These are phyloP conservation scores for Sclerotinia minor DNA, from an alignment of 2,329 filamentous ascomycete species.

Conservation along the genomic window DNA sequence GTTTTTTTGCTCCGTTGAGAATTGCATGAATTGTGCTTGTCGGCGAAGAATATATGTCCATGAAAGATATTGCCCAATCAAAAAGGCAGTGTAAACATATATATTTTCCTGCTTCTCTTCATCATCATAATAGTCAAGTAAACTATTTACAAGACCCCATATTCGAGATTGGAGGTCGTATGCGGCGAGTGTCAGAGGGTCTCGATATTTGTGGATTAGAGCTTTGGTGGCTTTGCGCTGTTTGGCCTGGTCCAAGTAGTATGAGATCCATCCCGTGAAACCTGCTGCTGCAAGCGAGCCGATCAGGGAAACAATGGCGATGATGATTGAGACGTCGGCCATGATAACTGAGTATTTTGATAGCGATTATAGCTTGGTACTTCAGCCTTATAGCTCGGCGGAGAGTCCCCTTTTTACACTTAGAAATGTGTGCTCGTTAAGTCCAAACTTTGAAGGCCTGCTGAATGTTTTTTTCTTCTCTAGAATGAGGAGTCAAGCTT, in stretches of 20 bases:
- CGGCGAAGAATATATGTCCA: constrained; percentile 37
- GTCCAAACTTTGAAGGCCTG: background rate
- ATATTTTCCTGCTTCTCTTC: constrained; percentile 32
- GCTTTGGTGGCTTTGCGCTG: constrained; percentile 33
- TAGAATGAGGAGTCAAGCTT: background rate
- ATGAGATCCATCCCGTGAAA: constrained; percentile 38
- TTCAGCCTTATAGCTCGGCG: background rate
- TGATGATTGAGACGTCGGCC: constrained; percentile 36
- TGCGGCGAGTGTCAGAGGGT: constrained; percentile 35
- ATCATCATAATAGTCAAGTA: constrained; percentile 29
- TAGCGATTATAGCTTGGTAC: background rate
- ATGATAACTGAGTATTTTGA: constrained; percentile 22
- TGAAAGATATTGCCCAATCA: constrained; percentile 36
- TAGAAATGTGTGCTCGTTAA: background rate
- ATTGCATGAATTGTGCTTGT: constrained; percentile 36
- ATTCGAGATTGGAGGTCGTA: constrained; percentile 36
- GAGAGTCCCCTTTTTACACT: background rate
- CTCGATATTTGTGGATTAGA: constrained; percentile 37
- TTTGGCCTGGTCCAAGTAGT: constrained; percentile 36
- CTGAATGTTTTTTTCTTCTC: background rate
- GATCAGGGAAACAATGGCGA: constrained; percentile 36
- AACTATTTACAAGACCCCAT: constrained; percentile 31
- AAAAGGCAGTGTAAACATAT: constrained; percentile 35
- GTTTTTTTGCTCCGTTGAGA: constrained; percentile 35
- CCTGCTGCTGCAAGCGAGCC: constrained; percentile 35